Percentiles rank a stretch among this genome's conserved stretches.
These are phyloP conservation scores for Craterostigma plantagineum DNA, from an alignment of 257 asterid species.

Conservation along the genomic window DNA sequence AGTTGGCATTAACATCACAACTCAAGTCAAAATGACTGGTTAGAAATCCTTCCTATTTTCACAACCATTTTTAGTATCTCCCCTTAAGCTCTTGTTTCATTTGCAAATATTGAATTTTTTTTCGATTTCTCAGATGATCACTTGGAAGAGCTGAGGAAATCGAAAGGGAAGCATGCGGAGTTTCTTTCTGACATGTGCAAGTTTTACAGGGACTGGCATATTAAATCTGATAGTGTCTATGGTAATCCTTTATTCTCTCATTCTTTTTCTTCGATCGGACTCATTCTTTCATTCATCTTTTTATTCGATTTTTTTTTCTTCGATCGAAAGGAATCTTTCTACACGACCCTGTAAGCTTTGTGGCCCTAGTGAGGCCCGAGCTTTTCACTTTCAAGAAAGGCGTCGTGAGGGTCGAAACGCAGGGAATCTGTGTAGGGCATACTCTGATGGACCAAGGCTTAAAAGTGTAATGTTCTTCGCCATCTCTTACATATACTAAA, in stretches of 20 bases:
- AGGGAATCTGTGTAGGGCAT: conserved; percentile 78
- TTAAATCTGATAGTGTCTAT: conserved; percentile 61
- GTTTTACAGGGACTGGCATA: conserved; percentile 93
- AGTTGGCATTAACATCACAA: conserved; percentile 79
- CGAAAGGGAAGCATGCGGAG: conserved; percentile 57
- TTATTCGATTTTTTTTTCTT: neutral
- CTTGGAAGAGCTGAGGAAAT: conserved; percentile 48
- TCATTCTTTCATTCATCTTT: conserved; percentile 2
- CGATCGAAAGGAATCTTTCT: conserved; percentile 56
- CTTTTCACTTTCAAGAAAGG: conserved; percentile 86
- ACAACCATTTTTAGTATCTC: neutral
- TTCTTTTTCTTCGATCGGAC: neutral
- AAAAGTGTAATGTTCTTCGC: conserved; percentile 28
- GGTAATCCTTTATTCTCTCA: conserved; percentile 23
- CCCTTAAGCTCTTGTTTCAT: no score
- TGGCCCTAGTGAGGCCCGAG: conserved; percentile 80
- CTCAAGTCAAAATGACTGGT: conserved; percentile 88
- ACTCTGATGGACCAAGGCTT: conserved; percentile 86
- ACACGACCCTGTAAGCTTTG: conserved; percentile 85
- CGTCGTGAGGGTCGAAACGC: conserved; percentile 93
- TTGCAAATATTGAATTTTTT: neutral
- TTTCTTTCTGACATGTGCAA: conserved; percentile 56
- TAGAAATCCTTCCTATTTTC: conserved; percentile 2
- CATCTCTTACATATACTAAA: neutral
- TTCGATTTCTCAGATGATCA: conserved; percentile 40